These are phyloP conservation scores for Onygenales sp. DNA, from an alignment of 2,329 filamentous ascomycete species.

Conservation along the genomic window DNA sequence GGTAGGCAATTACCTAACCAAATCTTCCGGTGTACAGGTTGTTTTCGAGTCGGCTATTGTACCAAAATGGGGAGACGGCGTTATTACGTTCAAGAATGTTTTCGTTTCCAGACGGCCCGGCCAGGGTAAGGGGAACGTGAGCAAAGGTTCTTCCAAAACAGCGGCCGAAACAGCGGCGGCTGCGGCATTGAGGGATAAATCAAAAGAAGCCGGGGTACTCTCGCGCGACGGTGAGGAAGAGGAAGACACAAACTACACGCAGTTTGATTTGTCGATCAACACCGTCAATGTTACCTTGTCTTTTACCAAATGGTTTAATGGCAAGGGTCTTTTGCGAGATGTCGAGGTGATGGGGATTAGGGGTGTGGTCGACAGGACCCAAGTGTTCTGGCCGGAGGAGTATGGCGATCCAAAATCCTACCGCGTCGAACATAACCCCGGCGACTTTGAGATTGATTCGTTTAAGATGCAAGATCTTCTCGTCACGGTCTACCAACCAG, in stretches of 20 bases:
- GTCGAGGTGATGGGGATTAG: slow-evolving; percentile 91
- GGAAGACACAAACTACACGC: slow-evolving; percentile 94
- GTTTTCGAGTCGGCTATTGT: slow-evolving; percentile 98
- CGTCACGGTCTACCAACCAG: slow-evolving; percentile 83
- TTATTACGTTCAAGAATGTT: slow-evolving; percentile 94
- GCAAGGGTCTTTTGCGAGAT: slow-evolving; percentile 80
- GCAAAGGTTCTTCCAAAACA: slow-evolving; percentile 77
- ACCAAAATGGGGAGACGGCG: slow-evolving; percentile 86
- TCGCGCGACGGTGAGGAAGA: slow-evolving; percentile 34
- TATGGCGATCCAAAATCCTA: slow-evolving; percentile 73
- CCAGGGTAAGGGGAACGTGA: slow-evolving; percentile 70
- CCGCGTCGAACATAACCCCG: slow-evolving; percentile 75
- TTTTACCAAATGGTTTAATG: slow-evolving; percentile 98
- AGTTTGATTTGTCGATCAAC: slow-evolving; percentile 91
- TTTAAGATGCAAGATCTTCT: slow-evolving; percentile 95
- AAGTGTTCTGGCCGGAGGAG: slow-evolving; percentile 61
- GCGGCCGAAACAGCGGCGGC: slow-evolving; percentile 80
- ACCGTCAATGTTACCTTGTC: slow-evolving; percentile 94
- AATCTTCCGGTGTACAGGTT: slow-evolving; percentile 84
- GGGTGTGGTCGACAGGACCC: slow-evolving; percentile 83
- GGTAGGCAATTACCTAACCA: slow-evolving; percentile 91
- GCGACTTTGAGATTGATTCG: slow-evolving; percentile 93
- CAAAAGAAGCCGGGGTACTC: slow-evolving; percentile 30
- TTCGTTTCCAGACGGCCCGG: slow-evolving; percentile 89
- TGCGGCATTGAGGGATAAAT: slow-evolving; percentile 42